phyloP scores from a whole-genome alignment of 306 rosid species.

The Herpetospermum pedunculosum region DNA sequence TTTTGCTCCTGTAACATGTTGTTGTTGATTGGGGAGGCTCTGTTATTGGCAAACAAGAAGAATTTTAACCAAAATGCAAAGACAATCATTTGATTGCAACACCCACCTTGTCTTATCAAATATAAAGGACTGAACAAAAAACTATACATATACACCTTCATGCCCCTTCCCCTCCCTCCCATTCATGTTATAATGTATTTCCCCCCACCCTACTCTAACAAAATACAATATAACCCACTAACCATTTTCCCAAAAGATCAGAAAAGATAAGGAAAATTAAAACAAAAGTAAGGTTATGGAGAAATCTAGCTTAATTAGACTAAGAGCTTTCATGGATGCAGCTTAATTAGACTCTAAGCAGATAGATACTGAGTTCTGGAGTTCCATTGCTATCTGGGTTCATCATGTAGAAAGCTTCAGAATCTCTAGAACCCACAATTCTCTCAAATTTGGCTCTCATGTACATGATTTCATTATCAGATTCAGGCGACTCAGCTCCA shows the following conservation, averaged over 20 bases:
- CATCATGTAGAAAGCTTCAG: slow-evolving; percentile 99
- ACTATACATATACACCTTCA: slow-evolving; percentile 14
- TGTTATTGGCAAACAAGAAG: slow-evolving; percentile 9
- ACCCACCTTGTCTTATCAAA: slow-evolving; percentile 16
- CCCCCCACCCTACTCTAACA: slow-evolving; percentile 14
- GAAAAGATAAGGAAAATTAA: background rate
- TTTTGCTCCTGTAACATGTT: background rate
- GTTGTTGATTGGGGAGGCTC: background rate
- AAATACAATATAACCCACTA: slow-evolving; percentile 15
- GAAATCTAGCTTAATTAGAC: slow-evolving; percentile 3
- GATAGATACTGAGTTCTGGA: slow-evolving; percentile 88
- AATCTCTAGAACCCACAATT: slow-evolving; percentile 94
- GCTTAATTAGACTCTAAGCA: slow-evolving; percentile 75
- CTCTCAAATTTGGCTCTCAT: slow-evolving; percentile 99
- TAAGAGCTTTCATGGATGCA: slow-evolving; percentile 10
- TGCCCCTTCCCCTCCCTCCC: slow-evolving; percentile 9
- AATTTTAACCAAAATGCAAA: slow-evolving; percentile 12
- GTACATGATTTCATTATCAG: slow-evolving; percentile 53
- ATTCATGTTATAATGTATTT: slow-evolving; percentile 9
- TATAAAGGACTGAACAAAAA: slow-evolving; percentile 15
- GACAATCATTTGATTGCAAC: slow-evolving; percentile 13
- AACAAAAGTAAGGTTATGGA: slow-evolving; percentile 9
- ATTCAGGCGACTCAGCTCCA: slow-evolving; percentile 9
- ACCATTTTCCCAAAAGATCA: slow-evolving; percentile 8
- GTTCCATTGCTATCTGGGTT: slow-evolving; percentile 99